A percentile compares a stretch with the other conserved stretches of the same genome.
These are phyloP conservation scores for Echium plantagineum DNA, from an alignment of 257 asterid genomes.

Conservation along the genomic window DNA sequence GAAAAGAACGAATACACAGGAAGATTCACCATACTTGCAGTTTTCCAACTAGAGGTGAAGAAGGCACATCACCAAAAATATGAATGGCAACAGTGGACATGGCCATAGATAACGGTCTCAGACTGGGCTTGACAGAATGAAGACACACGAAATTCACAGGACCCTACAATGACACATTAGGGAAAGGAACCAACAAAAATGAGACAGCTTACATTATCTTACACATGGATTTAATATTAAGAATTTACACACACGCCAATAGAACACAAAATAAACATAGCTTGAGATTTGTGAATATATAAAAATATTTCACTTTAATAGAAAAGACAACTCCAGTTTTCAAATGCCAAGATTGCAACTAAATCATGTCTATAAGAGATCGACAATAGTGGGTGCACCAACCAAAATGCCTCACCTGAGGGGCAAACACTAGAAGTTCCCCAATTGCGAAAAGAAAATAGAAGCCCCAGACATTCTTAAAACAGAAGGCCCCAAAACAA, in stretches of 20 bases:
- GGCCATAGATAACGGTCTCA: constrained; percentile 83
- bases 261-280: background rate
- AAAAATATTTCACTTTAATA: too few species aligned
- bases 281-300: too few species aligned
- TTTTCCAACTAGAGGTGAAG: constrained; percentile 88
- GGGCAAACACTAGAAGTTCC: constrained; percentile 72
- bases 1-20: background rate
- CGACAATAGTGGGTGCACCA: too few species aligned
- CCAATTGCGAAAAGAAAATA: constrained; percentile 63
- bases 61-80: constrained; percentile 86
- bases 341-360: too few species aligned
- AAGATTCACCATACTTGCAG: constrained; percentile 49
- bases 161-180: constrained; percentile 37
- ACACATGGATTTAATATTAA: background rate
- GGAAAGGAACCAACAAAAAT: background rate
- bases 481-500: constrained; percentile 80
- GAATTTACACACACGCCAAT: background rate
- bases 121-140: constrained; percentile 78
- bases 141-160: constrained; percentile 85
- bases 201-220: background rate
- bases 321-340: too few species aligned
- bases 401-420: constrained; percentile 46
- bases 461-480: constrained; percentile 50
- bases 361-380: background rate
- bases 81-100: constrained; percentile 77